A percentile compares a stretch with the other conserved stretches of the same genome.
These are phyloP conservation scores for Mortierella hygrophila DNA, from an alignment of 192 early-diverging fungal species.

Conservation along the genomic window DNA sequence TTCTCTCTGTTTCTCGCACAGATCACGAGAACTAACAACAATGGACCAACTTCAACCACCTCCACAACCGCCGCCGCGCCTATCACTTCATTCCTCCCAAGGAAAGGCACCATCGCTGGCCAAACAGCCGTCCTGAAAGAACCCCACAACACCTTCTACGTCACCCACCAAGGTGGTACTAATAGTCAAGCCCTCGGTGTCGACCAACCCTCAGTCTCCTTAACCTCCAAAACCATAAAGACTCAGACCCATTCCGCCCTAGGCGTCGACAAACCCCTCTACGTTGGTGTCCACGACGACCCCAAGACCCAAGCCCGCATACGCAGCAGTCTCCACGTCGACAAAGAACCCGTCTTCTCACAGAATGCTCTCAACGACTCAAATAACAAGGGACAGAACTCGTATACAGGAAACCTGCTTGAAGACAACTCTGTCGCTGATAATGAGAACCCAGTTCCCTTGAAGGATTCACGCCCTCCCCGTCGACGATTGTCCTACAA, in stretches of 20 bases:
- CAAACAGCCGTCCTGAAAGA: not conserved
- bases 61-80: not conserved
- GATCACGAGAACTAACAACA: not conserved
- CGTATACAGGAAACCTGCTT: not conserved
- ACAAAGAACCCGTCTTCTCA: not conserved
- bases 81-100: not conserved
- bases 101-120: not conserved
- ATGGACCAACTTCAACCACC: not conserved
- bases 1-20: not conserved
- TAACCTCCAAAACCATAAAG: not conserved
- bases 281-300: constrained; percentile 16
- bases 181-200: constrained; percentile 27
- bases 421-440: not conserved
- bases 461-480: not conserved
- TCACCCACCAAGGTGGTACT: constrained; percentile 13
- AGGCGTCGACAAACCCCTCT: constrained; percentile 23
- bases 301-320: not conserved
- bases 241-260: not conserved
- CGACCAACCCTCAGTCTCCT: constrained; percentile 22
- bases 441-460: not conserved
- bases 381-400: not conserved
- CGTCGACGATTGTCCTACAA: constrained; percentile 1
- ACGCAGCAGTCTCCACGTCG: constrained; percentile 24
- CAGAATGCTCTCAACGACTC: not conserved
- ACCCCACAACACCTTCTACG: constrained; percentile 30